These are phyloP conservation scores for Panellus pusillus DNA, from an alignment of 768 basidiomycete genomes.

Conservation along the genomic window DNA sequence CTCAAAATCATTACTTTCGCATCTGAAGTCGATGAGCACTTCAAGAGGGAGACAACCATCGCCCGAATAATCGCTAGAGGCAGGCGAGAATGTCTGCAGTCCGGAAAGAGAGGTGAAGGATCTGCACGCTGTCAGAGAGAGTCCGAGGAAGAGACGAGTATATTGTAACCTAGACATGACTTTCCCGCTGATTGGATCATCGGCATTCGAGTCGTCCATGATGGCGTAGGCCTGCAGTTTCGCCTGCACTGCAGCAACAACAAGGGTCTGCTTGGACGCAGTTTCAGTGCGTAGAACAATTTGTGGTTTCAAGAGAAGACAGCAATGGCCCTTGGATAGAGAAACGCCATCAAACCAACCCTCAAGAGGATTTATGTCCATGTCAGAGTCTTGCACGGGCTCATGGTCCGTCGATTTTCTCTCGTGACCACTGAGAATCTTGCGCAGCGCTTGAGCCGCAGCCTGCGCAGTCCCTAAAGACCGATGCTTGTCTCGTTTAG, in stretches of 20 bases:
- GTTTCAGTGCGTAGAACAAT: conserved; percentile 71
- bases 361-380: conserved; percentile 55
- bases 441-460: conserved; percentile 67
- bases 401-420: conserved; percentile 47
- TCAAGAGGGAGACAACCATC: conserved; percentile 81
- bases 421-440: conserved; percentile 58
- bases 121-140: conserved; percentile 38
- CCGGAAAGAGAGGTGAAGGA: conserved; percentile 78
- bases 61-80: conserved; percentile 36
- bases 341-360: conserved; percentile 76
- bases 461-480: conserved; percentile 54
- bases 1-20: conserved; percentile 82
- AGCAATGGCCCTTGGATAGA: conserved; percentile 71
- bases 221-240: conserved; percentile 78
- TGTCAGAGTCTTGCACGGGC: conserved; percentile 31
- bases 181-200: conserved; percentile 83
- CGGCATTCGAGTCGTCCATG: conserved; percentile 73
- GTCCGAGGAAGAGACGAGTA: neutral
- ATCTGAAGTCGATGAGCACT: conserved; percentile 81
- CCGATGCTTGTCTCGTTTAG: conserved; percentile 29
- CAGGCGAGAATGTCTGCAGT: conserved; percentile 86
- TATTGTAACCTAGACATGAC: conserved; percentile 78
- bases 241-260: conserved; percentile 78
- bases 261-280: conserved; percentile 55
- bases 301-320: conserved; percentile 89